Percentiles rank a stretch among this genome's conserved stretches.
Evolutionary conservation across 148 eudicot genomes (phyloP).

Genomic region (Amaranthus palmeri): DNA sequence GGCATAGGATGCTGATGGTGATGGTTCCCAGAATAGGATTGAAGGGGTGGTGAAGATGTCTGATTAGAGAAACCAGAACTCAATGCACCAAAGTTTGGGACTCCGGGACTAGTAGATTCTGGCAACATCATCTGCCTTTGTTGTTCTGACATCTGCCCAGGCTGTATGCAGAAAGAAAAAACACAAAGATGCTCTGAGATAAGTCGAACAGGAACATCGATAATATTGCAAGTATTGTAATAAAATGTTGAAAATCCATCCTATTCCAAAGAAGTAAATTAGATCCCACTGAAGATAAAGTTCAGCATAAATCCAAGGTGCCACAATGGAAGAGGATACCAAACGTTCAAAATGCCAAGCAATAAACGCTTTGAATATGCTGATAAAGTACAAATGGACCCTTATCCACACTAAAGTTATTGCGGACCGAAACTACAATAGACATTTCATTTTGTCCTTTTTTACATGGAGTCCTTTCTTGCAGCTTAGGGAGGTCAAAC

Average conservation of each 20-base stretch:
- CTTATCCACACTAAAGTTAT: no score
- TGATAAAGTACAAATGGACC: no score
- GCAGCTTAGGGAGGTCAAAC: no score
- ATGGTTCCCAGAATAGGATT: constrained; percentile 49
- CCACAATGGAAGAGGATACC: no score
- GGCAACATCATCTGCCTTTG: constrained; percentile 56
- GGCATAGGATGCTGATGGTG: constrained; percentile 50
- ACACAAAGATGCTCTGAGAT: not conserved
- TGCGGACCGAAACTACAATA: no score
- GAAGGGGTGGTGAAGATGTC: constrained; percentile 45
- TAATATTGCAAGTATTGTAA: not conserved
- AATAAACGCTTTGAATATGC: no score
- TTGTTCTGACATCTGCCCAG: constrained; percentile 63
- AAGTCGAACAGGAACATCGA: constrained; percentile 1
- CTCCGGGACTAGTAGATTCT: constrained; percentile 54
- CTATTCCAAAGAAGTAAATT: not conserved
- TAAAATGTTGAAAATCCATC: not conserved
- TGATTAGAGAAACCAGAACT: constrained; percentile 51
- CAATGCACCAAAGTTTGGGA: constrained; percentile 40
- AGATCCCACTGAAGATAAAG: not conserved
- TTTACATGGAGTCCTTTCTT: no score
- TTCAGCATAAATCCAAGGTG: not conserved
- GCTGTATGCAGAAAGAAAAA: constrained; percentile 28
- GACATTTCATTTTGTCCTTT: no score
- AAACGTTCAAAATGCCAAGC: no score